Conservation (phyloP, 306 rosid genomes). For the Vicia sativa region DNA sequence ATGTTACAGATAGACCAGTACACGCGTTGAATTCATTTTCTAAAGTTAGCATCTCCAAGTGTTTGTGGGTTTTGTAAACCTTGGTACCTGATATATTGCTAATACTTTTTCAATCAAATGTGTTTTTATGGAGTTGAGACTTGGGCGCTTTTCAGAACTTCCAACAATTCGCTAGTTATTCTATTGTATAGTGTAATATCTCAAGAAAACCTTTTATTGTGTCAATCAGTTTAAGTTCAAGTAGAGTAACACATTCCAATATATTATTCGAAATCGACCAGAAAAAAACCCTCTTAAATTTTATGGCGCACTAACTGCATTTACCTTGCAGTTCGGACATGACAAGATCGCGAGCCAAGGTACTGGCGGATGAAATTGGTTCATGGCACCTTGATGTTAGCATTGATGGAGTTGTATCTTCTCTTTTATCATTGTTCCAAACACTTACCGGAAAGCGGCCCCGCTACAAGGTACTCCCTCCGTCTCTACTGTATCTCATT, state of each 20-base stretch:
- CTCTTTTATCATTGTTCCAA: slow-evolving; percentile 75
- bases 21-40: slow-evolving; percentile 9
- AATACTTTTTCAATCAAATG: background rate
- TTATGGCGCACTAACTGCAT: slow-evolving; percentile 14
- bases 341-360: slow-evolving; percentile 74
- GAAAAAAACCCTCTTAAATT: background rate
- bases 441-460: slow-evolving; percentile 81
- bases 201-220: slow-evolving; percentile 17
- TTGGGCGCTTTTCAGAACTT: slow-evolving; percentile 21
- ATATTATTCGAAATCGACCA: slow-evolving; percentile 16
- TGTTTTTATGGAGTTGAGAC: slow-evolving; percentile 10
- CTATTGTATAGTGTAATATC: slow-evolving; percentile 9
- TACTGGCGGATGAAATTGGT: slow-evolving; percentile 86
- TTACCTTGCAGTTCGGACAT: slow-evolving; percentile 72
- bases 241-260: slow-evolving; percentile 20
- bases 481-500: too few species aligned
- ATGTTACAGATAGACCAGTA: slow-evolving; percentile 6
- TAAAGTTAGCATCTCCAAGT: slow-evolving; percentile 16
- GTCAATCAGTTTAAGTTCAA: slow-evolving; percentile 18
- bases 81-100: slow-evolving; percentile 9
- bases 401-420: slow-evolving; percentile 79
- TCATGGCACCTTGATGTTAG: slow-evolving; percentile 93
- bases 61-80: slow-evolving; percentile 20
- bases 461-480: slow-evolving; percentile 58
- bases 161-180: slow-evolving; percentile 17